phyloP scores from a whole-genome alignment of 306 rosid species.

The Pyrus bretschneideri region DNA sequence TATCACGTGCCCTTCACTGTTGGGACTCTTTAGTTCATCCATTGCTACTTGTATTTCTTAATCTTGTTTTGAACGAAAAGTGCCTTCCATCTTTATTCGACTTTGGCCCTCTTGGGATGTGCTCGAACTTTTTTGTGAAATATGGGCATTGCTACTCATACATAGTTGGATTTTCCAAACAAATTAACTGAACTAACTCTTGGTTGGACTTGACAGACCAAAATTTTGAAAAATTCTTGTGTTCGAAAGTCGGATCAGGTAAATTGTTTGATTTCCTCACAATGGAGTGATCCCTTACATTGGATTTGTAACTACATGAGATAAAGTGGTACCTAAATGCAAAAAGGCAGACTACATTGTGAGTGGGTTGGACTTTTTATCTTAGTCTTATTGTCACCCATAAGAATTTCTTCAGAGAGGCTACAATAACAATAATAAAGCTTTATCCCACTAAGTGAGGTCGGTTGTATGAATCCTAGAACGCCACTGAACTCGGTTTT shows the following conservation, averaged over 20 bases:
- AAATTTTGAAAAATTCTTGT: no score
- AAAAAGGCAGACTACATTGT: no score
- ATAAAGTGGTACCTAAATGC: no score
- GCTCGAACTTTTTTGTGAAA: neutral
- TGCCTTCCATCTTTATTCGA: neutral
- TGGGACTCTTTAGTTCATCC: neutral
- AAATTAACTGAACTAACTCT: neutral
- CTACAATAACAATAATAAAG: no score
- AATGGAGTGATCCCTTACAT: no score
- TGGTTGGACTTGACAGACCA: no score
- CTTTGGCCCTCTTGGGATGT: neutral
- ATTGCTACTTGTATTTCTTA: neutral
- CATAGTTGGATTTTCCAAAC: neutral
- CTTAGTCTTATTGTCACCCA: fast-evolving
- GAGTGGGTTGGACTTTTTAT: no score
- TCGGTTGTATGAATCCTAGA: fast-evolving
- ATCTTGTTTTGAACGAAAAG: neutral
- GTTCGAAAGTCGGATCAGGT: no score
- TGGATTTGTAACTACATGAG: no score
- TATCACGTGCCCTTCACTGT: neutral
- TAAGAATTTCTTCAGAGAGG: no score
- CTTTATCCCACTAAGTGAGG: fast-evolving
- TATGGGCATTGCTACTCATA: neutral
- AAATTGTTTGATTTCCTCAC: no score
- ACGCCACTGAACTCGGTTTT: fast-evolving